Evolutionary conservation across 1,284 basidiomycete species (phyloP), one percentile per base, ranked within the genome.

Genomic region (Xerocomus amazonicus): DNA sequence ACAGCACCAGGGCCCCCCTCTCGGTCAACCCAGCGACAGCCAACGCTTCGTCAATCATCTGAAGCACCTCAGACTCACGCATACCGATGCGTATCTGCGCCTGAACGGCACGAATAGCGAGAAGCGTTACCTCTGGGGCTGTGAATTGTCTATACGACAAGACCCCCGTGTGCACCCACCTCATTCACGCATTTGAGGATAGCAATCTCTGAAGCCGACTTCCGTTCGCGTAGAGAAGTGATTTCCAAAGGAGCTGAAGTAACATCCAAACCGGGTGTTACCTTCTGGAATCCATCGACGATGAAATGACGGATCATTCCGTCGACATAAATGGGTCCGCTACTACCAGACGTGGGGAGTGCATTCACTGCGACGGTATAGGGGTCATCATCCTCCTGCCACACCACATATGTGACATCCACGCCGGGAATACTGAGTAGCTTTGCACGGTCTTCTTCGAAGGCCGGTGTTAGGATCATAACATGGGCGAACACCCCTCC

Each of bases 151-250:
- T 45, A 37, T 40, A 47, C 29, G 13, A 9, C 52, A 28, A 46
- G 16, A 9, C 56, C 29, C 19, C 36, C 14, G 1, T 42, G 43
- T 31, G 31, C 26, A 58, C 72, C 36, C 35, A 90, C 89, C 76
- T 91, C 85, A 61, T 92, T 92, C 4, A 76, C 88, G 62, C 89
- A 93, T 58, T 77, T 80, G 65, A 93, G 65, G 44, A 93, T 75
- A 9, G 77, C 77, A 12, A 92, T 70, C 61, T 93, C 92, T 36
- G 81, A 73, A 10, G 65, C 51, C 19, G 84, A 88, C 67, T 93
- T 93, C 54, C 83, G 74, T 66, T 92, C 87, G 17, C 91, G 75
- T 31, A 92, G 64, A 34, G 73, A 70, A 17, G 73, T 73, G n/a
- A 92, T 73, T 45, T 76, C 76, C 5, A 67, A 52, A 17, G 81